Evolutionary conservation across 2,329 filamentous ascomycete genomes (phyloP), one percentile per base, ranked within the genome.

Genomic region (Claviceps purpurea): DNA sequence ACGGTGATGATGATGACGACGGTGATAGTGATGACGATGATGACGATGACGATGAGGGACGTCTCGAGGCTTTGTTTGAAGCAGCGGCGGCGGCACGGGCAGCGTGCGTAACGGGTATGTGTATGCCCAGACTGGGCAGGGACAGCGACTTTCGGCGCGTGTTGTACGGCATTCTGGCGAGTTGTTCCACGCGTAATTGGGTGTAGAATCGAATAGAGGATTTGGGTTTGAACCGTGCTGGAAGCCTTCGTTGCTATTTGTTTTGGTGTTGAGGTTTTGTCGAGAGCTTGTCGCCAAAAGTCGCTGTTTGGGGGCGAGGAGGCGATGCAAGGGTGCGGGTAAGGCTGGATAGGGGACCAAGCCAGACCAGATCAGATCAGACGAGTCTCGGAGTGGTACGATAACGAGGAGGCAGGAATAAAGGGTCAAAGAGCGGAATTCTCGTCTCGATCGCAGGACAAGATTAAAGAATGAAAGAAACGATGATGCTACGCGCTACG

Each of bases 91-190:
- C 64, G 70, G 73, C 71, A 70, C 80, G 74, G 57, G 79, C 71
- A 62, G 81, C 77, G 62, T 82, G 73, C 61, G 77, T 74, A 62
- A 85, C 79, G 58, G 87, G 84, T 58, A 96, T 76, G 63, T 93
- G 87, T 62, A 97, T 95, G 67, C 93, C 93, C 62, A 97, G 79
- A 59, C 89, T 94, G 55, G 89, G 87, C 64, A 97, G 76, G 56
- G 90, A 96, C 59, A 98, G 75, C 65, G 89, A 95, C 76, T 97
- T 97, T 70, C 90, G 85, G 71, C 91, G 87, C 60, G 91, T 97
- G 71, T 96, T 95, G 77, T 96, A 96, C 65, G 85, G 86, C 89
- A 95, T 95, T 56, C 49, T 60, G 57, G 55, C 22, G 56, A 8
- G 4, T 20, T 26, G 4, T 30, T 34, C 40, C 22, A 46, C 39